A percentile compares a stretch with the other conserved stretches of the same genome.
Evolutionary conservation across 2,329 filamentous ascomycete genomes (phyloP).

Genomic region (Trichoderma brevicompactum): DNA sequence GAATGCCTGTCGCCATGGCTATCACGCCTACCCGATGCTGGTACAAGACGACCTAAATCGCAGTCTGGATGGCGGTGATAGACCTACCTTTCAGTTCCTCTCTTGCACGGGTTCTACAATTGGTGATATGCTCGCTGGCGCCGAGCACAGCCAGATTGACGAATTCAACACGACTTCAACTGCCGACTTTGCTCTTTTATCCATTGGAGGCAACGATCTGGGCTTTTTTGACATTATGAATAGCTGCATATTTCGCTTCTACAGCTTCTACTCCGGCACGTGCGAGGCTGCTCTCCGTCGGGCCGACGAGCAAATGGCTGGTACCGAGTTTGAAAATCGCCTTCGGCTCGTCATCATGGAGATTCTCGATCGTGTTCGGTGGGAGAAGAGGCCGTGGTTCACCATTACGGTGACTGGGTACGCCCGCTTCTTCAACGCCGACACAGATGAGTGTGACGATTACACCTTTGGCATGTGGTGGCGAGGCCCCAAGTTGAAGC

Average conservation of each 20-base stretch:
- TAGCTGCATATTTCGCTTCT: slow-evolving; percentile 55
- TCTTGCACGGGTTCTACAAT: slow-evolving; percentile 54
- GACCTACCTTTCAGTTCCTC: slow-evolving; percentile 48
- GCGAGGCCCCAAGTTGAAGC: slow-evolving; percentile 48
- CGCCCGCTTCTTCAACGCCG: slow-evolving; percentile 53
- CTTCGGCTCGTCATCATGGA: slow-evolving; percentile 48
- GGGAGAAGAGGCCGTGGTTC: slow-evolving; percentile 52
- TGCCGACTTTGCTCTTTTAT: slow-evolving; percentile 51
- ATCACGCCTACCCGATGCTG: slow-evolving; percentile 48
- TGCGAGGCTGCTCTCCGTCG: slow-evolving; percentile 47
- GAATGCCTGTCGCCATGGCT: slow-evolving; percentile 48
- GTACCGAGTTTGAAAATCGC: slow-evolving; percentile 46
- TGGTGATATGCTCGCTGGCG: slow-evolving; percentile 45
- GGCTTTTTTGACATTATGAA: slow-evolving; percentile 57
- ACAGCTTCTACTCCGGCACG: slow-evolving; percentile 53
- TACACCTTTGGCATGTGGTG: slow-evolving; percentile 53
- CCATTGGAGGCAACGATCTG: slow-evolving; percentile 55
- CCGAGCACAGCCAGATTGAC: slow-evolving; percentile 48
- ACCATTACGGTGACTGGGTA: slow-evolving; percentile 53
- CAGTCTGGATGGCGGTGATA: slow-evolving; percentile 1
- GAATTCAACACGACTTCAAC: slow-evolving; percentile 45
- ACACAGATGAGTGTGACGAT: slow-evolving; percentile 49
- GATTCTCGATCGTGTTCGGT: slow-evolving; percentile 49
- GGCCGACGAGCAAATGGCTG: slow-evolving; percentile 42
- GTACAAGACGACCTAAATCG: slow-evolving; percentile 45